Conservation (phyloP, 179 eudicot species). For the Vitellaria paradoxa region DNA sequence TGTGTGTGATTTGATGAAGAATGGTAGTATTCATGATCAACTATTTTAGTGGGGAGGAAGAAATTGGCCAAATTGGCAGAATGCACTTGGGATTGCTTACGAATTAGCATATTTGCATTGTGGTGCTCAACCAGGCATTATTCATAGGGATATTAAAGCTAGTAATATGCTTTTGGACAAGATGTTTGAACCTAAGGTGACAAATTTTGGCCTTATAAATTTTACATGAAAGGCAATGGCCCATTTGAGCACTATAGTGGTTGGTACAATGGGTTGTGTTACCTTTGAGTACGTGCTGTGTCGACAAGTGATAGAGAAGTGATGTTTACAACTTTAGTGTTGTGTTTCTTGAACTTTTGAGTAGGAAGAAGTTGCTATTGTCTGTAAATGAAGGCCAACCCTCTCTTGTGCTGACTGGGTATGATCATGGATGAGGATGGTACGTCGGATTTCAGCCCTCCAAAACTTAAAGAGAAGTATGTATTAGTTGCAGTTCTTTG, state of each 20-base stretch:
- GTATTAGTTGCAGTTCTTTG: slow-evolving; percentile 32
- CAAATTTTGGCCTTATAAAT: slow-evolving; percentile 41
- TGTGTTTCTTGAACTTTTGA: slow-evolving; percentile 41
- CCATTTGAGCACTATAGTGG: slow-evolving; percentile 77
- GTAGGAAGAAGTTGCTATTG: slow-evolving; percentile 34
- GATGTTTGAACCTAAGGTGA: slow-evolving; percentile 31
- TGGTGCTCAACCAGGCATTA: slow-evolving; percentile 64
- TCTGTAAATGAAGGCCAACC: slow-evolving; percentile 25
- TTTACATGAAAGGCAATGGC: slow-evolving; percentile 47
- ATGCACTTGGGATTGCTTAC: slow-evolving; percentile 67
- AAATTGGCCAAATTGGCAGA: slow-evolving; percentile 73
- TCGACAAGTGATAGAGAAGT: slow-evolving; percentile 74
- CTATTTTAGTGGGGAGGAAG: slow-evolving; percentile 34
- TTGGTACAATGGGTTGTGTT: slow-evolving; percentile 88
- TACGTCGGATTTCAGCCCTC: slow-evolving; percentile 25
- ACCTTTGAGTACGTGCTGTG: slow-evolving; percentile 80
- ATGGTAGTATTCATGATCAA: slow-evolving; percentile 83
- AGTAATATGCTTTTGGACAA: slow-evolving; percentile 56
- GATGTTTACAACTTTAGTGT: slow-evolving; percentile 87
- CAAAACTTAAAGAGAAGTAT: slow-evolving; percentile 31
- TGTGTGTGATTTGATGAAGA: slow-evolving; percentile 78
- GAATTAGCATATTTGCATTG: slow-evolving; percentile 78
- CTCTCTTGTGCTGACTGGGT: slow-evolving; percentile 37
- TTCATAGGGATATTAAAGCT: slow-evolving; percentile 75
- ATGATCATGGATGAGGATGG: slow-evolving; percentile 29